Evolutionary conservation across 148 eudicot genomes (phyloP), one percentile per base, ranked within the genome.

Genomic region (Mesembryanthemum crystallinum): DNA sequence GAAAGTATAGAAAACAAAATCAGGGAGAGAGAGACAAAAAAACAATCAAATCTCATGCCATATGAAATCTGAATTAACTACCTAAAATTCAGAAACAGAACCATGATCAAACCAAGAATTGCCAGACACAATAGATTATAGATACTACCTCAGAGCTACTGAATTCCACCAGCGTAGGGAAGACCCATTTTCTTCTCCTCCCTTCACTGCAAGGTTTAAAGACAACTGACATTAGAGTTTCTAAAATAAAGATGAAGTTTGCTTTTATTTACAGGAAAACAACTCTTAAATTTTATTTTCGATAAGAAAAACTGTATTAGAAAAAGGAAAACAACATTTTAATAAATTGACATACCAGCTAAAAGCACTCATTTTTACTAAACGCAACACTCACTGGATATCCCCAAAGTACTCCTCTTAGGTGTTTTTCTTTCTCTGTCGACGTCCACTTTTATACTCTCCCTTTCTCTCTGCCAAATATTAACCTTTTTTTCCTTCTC

Each of bases 171-270:
- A 95, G 91, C 49, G 86, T 86, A 47, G 99, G 99, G 69, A 95
- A 90, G 77, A 91, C 82, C 99, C 99, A 95, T 80, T 91, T 92
- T 79, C 97, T 89, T 82, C 99, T 88, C 82, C 94, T 90, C 73
- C 99, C 99, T 85, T 95, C 99, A 82, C 99, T 95, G 91, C n/a
- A 64, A 79, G 66, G 37, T 66, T 39, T 77, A 77, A 33, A 6
- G 23, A 61, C 67, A 29, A n/a, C 64, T 3, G 27, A 32, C 42
- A 51, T 82, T 62, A 82, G 69, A 69, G 74, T 51, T 77, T 59
- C 23, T 7, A 20, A 29, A 51, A 17, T 7, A 73, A 73, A 6
- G 49, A 32, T 7, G 67, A 45, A 63, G 20, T 43, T n/a, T 29
- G 42, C 1, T 23, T 25, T 67, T 17, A 8, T 13, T 24, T 4